Evolutionary conservation across 75 land plant species (phyloP), one percentile per base, ranked within the genome.

Genomic region (Cunninghamia lanceolata): DNA sequence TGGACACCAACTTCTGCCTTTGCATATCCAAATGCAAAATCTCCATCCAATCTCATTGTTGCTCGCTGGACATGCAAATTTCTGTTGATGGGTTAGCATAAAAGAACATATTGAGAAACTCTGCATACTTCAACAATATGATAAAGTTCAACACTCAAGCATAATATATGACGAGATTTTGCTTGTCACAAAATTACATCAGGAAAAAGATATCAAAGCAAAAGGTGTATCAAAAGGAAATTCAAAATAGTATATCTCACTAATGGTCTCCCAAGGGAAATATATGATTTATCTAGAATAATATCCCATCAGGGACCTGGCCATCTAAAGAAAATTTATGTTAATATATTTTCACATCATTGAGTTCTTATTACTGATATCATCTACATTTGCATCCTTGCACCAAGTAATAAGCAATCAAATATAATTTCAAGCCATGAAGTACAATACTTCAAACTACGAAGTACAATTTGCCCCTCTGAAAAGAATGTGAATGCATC

Each of bases 1-100:
- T 98, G 99, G 9, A 96, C 99, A 30, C 99, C 99, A 40, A 95
- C 94, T 94, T 98, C 99, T 76, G 96, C 91, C 89, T 98, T 98
- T 54, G 99, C 98, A 92, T 94, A 98, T 54, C 99, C 99, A 91
- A 93, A 98, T 38, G 98, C 98, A 91, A 90, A 96, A 45, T 95
- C 95, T 74, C 99, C 99, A 88, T 98, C 99, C n/a, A 98, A 87
- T 85, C 94, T 94, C 52, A 98, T 91, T 82, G 99, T 98, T 83
- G 96, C 98, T 19, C 99, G 89, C 99, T 97, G 90, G 36, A 85
- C 70, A 40, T 77, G 38, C 82, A 73, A 53, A 66, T 47, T 80
- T 47, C 13, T 45, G 50, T 43, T 80, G 13, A 45, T 43, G 42
- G 45, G 82, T 42, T 80, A 80, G 82, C 82, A 80, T 80, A 45